Evolutionary conservation across 495 filamentous ascomycete species (phyloP).

Genomic region (Rhizodiscina lignyota): DNA sequence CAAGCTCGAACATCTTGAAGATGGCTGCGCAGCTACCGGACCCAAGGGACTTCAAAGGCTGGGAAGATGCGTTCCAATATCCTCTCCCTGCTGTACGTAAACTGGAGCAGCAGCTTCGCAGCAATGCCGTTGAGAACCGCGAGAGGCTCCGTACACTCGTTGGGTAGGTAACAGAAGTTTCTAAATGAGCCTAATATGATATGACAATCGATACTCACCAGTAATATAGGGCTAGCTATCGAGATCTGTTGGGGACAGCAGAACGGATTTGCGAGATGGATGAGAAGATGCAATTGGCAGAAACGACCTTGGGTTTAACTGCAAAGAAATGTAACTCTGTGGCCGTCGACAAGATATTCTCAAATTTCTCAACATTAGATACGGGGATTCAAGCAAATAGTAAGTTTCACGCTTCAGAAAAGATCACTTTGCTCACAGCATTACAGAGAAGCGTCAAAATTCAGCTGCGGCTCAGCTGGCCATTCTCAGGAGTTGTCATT

Average conservation of each 20-base stretch:
- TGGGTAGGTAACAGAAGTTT: slow-evolving; percentile 35
- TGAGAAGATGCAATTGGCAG: slow-evolving; percentile 52
- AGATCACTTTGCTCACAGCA: slow-evolving; percentile 23
- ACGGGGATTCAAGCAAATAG: slow-evolving; percentile 20
- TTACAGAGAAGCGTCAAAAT: slow-evolving; percentile 33
- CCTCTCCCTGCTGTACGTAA: slow-evolving; percentile 45
- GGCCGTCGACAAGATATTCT: slow-evolving; percentile 48
- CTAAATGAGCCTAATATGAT: not conserved
- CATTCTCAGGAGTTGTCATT: slow-evolving; percentile 42
- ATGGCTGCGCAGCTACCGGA: slow-evolving; percentile 45
- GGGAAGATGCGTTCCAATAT: slow-evolving; percentile 54
- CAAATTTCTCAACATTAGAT: slow-evolving; percentile 44
- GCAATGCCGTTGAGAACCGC: slow-evolving; percentile 61
- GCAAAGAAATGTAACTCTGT: slow-evolving; percentile 63
- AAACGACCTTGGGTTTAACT: slow-evolving; percentile 50
- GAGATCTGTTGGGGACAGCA: slow-evolving; percentile 81
- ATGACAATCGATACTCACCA: not conserved
- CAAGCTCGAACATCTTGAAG: not conserved
- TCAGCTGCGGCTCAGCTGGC: slow-evolving; percentile 43
- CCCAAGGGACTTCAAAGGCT: slow-evolving; percentile 39
- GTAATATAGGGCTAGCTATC: slow-evolving; percentile 53
- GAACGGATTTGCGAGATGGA: slow-evolving; percentile 88
- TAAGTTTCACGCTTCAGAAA: slow-evolving; percentile 26
- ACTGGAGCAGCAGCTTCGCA: slow-evolving; percentile 46
- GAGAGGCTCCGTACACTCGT: slow-evolving; percentile 80